A percentile compares a stretch with the other conserved stretches of the same genome.
Conservation (phyloP, 768 basidiomycete genomes). For the Holtermannia corniformis region DNA sequence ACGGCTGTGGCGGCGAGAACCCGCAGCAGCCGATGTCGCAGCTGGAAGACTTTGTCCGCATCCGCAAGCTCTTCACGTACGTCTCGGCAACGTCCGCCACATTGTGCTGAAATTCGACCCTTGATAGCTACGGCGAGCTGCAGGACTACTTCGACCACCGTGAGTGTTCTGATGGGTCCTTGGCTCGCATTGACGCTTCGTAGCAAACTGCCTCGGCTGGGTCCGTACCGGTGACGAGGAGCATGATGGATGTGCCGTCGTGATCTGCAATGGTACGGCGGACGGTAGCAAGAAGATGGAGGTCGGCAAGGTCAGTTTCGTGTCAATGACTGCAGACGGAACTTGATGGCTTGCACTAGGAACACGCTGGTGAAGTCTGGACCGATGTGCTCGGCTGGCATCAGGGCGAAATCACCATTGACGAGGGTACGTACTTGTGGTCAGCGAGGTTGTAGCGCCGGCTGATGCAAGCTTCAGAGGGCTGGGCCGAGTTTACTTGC, state of each 20-base stretch:
- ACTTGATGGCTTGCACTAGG: conserved; percentile 17
- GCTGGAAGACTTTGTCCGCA: conserved; percentile 41
- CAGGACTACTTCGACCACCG: conserved; percentile 44
- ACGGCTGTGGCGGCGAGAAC: conserved; percentile 43
- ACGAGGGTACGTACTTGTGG: conserved; percentile 30
- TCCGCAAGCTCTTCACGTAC: conserved; percentile 34
- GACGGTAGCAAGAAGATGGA: conserved; percentile 44
- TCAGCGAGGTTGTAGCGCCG: conserved; percentile 2
- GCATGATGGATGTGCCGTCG: conserved; percentile 41
- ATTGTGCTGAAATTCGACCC: background rate
- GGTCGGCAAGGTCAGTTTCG: conserved; percentile 35
- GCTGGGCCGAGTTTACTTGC: conserved; percentile 46
- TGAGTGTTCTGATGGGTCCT: conserved; percentile 17
- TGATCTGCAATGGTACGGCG: conserved; percentile 36
- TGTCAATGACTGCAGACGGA: background rate
- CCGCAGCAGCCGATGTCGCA: conserved; percentile 41
- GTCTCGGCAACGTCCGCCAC: background rate
- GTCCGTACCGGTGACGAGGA: conserved; percentile 43
- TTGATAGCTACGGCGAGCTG: conserved; percentile 39
- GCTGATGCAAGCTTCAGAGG: conserved; percentile 39
- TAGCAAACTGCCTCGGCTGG: conserved; percentile 44
- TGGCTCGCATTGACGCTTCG: too few species aligned
- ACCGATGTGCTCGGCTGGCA: conserved; percentile 47
- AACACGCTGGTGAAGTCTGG: conserved; percentile 46
- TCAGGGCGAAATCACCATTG: conserved; percentile 45